Conservation (phyloP, 1,284 basidiomycete species). For the Apiotrichum laibachii region DNA sequence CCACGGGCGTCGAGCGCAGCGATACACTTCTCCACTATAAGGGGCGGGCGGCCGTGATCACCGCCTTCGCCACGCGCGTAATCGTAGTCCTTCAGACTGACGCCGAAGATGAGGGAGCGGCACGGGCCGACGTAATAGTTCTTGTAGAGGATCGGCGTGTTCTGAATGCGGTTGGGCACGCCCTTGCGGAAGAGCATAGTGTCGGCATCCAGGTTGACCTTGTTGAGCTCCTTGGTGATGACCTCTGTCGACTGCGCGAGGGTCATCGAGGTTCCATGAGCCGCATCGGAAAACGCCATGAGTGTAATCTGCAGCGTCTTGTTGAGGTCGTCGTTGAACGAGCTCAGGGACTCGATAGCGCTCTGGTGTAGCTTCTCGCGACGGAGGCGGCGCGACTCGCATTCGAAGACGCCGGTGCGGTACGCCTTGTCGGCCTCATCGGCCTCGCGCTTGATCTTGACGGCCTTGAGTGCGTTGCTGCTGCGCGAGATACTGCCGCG, state of each 20-base stretch:
- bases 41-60: slow-evolving; percentile 63
- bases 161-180: slow-evolving; percentile 8
- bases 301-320: slow-evolving; percentile 64
- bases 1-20: slow-evolving; percentile 75
- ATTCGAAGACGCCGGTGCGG: slow-evolving; percentile 83
- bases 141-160: slow-evolving; percentile 39
- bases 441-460: slow-evolving; percentile 80
- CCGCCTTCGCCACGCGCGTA: slow-evolving; percentile 71
- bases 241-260: slow-evolving; percentile 58
- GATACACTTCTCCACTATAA: slow-evolving; percentile 80
- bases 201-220: slow-evolving; percentile 69
- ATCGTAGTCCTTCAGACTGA: slow-evolving; percentile 87
- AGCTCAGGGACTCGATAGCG: slow-evolving; percentile 77
- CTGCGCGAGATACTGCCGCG: slow-evolving; percentile 8
- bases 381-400: slow-evolving; percentile 84
- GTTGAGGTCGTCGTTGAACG: slow-evolving; percentile 73
- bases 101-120: slow-evolving; percentile 76
- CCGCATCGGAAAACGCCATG: slow-evolving; percentile 69
- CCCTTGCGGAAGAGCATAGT: slow-evolving; percentile 28
- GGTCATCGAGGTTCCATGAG: slow-evolving; percentile 56
- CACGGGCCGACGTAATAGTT: slow-evolving; percentile 70
- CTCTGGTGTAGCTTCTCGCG: slow-evolving; percentile 77
- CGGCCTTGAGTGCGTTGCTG: slow-evolving; percentile 61
- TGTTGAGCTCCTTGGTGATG: slow-evolving; percentile 56
- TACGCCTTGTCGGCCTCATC: slow-evolving; percentile 97